Evolutionary conservation across 345 rosid genomes (phyloP), one percentile per base, ranked within the genome.

Genomic region (Hibiscus mutabilis): DNA sequence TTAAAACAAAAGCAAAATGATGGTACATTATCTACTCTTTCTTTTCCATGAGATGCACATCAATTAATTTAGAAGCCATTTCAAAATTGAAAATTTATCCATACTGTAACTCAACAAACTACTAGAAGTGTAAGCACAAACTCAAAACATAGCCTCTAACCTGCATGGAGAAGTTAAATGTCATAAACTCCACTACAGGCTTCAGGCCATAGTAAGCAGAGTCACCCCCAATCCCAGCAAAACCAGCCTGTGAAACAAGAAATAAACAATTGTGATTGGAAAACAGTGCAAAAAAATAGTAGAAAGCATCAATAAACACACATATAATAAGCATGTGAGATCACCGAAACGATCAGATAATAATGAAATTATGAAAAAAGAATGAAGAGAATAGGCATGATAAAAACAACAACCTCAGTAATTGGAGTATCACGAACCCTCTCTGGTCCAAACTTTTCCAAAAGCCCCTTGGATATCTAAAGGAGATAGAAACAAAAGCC

Each of bases 161-260:
- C 95, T 94, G 96, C 97, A 91, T 83, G 58, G 96, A 79, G 80
- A 94, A 91, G 88, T 94, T 94, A 74, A 94, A 86, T 29, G 98
- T 91, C 98, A 91, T 91, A 75, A 94, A 94, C 75, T 94, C 97
- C 44, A 94, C 85, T 37, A 91, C 86, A 51, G 96, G 98, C 81
- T 78, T 87, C 49, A 94, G 84, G 58, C 97, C 97, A 77, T 87
- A 77, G 72, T 88, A 91, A 79, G 98, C 97, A 44, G 98, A 93
- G 62, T 96, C 98, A 60, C 91, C 97, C 80, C 93, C 98, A 71
- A 94, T 90, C 73, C 97, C 98, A 71, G 97, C 82, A 84, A 94
- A 94, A 24, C 92, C 95, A 72, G 95, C 95, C 95, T 87, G 80
- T 52, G 21, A 73, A 75, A 77, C 42, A 72, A 21, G 56, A 19